Evolutionary conservation across 2,329 filamentous ascomycete species (phyloP), one percentile per base, ranked within the genome.

Genomic region (Fusarium begoniae): DNA sequence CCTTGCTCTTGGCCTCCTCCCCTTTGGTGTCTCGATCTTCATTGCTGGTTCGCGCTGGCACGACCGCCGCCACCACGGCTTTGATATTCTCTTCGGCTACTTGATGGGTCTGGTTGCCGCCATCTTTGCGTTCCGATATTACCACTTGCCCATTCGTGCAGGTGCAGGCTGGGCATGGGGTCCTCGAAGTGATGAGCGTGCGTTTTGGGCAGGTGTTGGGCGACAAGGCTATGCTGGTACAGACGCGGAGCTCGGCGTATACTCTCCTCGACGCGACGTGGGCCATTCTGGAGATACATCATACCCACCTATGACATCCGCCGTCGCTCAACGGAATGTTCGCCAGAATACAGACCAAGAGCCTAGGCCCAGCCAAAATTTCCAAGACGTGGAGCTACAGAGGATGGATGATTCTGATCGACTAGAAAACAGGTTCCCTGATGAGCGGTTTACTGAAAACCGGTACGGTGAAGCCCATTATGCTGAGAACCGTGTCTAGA

Each of bases 81-180:
- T 98, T 80, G 96, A 98, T 74, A 93, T 98, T 74, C 83, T 98
- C 6, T 94, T 93, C 72, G 96, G 96, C n/a, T 93, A 92, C 63
- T 74, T 93, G 18, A 92, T 98, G 70, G 96, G 96, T 14, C 87
- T 92, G 20, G 83, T 91, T 50, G 89, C 89, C 43, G 89, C 93
- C 26, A 91, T 91, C 80, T 90, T 96, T 75, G 89, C 91, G 7
- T 98, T 98, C 85, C 88, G 93, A 30, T 94, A 92, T 84, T 98
- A 98, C 80, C 94, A 98, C 80, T 84, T 96, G 15, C 94, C 95
- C 2, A 90, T 97, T 71, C 78, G 75, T 28, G 78, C 80, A n/a
- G 94, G 94, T 12, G 93, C 92, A 4, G 95, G 95, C 20, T 98
- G 95, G 94, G 91, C 94, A 1, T 98, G 95, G 95, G 94, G 93